A percentile compares a stretch with the other conserved stretches of the same genome.
phyloP scores from a whole-genome alignment of 2,329 filamentous ascomycete species.

The Seiridium cupressi region DNA sequence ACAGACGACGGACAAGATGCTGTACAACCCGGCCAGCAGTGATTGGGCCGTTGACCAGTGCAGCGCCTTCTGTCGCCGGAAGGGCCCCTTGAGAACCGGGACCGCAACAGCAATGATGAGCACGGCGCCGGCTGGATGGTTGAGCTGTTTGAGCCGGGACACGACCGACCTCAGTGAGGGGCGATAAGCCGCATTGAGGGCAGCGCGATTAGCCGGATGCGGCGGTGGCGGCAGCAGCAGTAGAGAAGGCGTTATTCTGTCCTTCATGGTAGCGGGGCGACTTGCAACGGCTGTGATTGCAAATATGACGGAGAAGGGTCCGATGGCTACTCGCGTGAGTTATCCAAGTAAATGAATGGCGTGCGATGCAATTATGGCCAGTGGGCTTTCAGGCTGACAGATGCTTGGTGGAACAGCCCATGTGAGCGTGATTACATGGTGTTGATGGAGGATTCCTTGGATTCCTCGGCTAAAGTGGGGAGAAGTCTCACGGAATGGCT shows the following conservation, averaged over 20 bases:
- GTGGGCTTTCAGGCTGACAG: background rate
- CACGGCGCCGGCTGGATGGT: slow-evolving; percentile 17
- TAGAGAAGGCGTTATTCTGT: slow-evolving; percentile 42
- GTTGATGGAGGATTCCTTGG: background rate
- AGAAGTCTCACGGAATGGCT: background rate
- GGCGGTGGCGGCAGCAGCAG: slow-evolving; percentile 66
- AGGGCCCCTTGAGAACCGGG: slow-evolving; percentile 55
- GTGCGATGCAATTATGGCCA: too few relatives aligned
- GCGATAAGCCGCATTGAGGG: slow-evolving; percentile 59
- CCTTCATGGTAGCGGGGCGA: background rate
- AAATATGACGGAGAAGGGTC: too few relatives aligned
- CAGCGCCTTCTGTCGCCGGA: slow-evolving; percentile 48
- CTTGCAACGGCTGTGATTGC: background rate
- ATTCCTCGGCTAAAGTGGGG: slow-evolving; percentile 1
- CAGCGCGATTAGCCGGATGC: slow-evolving; percentile 45
- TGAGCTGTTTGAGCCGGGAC: slow-evolving; percentile 40
- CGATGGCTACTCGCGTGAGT: too few relatives aligned
- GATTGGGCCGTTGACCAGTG: slow-evolving; percentile 69
- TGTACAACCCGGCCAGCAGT: slow-evolving; percentile 76
- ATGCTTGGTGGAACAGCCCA: background rate
- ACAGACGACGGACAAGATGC: slow-evolving; percentile 71
- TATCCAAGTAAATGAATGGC: too few relatives aligned
- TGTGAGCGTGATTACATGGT: background rate
- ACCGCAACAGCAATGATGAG: slow-evolving; percentile 31
- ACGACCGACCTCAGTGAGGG: slow-evolving; percentile 56